A percentile compares a stretch with the other conserved stretches of the same genome.
phyloP scores from a whole-genome alignment of 2,329 filamentous ascomycete genomes.

The Phyllosticta citrichinensis region DNA sequence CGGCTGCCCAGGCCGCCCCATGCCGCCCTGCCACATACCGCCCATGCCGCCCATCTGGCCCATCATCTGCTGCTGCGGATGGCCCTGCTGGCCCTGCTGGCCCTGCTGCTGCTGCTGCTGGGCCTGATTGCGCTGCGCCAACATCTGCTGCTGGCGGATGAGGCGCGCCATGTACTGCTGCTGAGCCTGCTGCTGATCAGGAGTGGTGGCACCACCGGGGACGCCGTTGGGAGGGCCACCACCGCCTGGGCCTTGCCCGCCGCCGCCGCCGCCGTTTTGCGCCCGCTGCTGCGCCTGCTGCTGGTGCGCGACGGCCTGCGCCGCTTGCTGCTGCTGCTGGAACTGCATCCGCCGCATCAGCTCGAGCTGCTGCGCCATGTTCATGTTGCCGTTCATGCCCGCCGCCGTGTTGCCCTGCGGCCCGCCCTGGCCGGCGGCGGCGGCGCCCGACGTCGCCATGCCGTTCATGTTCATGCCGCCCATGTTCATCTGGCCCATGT shows the following conservation, averaged over 20 bases:
- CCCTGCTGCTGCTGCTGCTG: background rate
- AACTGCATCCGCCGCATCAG: slow-evolving; percentile 19
- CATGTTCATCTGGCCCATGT: slow-evolving; percentile 12
- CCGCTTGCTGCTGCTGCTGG: slow-evolving; percentile 9
- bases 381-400: slow-evolving; percentile 13
- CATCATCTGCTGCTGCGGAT: slow-evolving; percentile 15
- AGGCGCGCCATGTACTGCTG: slow-evolving; percentile 13
- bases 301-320: background rate
- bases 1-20: background rate
- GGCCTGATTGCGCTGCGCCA: slow-evolving; percentile 10
- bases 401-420: background rate
- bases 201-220: background rate
- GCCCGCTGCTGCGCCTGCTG: background rate
- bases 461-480: background rate
- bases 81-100: slow-evolving; percentile 16
- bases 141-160: slow-evolving; percentile 15
- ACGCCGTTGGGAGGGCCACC: background rate
- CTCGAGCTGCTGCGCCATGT: slow-evolving; percentile 6
- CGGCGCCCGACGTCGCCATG: background rate
- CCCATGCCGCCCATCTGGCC: slow-evolving; percentile 3
- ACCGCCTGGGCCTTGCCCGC: background rate
- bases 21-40: slow-evolving; percentile 1
- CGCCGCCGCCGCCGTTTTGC: background rate
- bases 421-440: background rate
- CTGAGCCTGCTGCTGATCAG: background rate